Conservation (phyloP, 2,329 filamentous ascomycete species). For the Phaeoacremonium minimum region DNA sequence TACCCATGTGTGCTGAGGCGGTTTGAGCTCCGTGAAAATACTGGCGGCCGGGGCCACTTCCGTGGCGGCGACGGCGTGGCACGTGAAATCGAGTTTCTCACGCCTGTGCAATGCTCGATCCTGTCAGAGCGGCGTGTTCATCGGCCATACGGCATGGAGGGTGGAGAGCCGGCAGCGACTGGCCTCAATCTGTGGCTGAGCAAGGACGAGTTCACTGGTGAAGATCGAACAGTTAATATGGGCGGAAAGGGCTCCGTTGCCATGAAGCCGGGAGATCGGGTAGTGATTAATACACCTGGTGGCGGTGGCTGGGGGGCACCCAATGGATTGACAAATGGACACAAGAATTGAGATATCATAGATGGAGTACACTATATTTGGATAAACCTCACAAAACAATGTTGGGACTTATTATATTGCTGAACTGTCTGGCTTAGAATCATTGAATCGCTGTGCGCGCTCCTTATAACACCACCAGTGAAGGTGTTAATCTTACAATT, state of each 20-base stretch:
- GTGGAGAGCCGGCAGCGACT: conserved; percentile 3
- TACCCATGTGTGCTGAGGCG: conserved; percentile 65
- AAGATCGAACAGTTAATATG: conserved; percentile 7
- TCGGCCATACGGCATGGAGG: conserved; percentile 9
- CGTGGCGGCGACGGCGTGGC: conserved; percentile 8
- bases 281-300: conserved; percentile 9
- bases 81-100: conserved; percentile 9
- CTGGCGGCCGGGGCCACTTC: conserved; percentile 48
- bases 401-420: neutral
- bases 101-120: conserved; percentile 7
- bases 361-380: too few relatives aligned
- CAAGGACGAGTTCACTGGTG: conserved; percentile 6
- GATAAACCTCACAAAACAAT: neutral
- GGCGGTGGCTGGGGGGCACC: conserved; percentile 8
- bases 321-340: conserved; percentile 1
- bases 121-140: conserved; percentile 8
- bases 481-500: too few relatives aligned
- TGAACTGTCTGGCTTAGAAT: too few relatives aligned
- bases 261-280: conserved; percentile 4
- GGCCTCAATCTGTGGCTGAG: conserved; percentile 8
- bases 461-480: too few relatives aligned
- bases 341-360: too few relatives aligned
- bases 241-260: conserved; percentile 8
- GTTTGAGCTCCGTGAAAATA: conserved; percentile 55
- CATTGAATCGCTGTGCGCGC: neutral